phyloP scores from a whole-genome alignment of 805 yeast species.

The Candida jianshihensis region DNA sequence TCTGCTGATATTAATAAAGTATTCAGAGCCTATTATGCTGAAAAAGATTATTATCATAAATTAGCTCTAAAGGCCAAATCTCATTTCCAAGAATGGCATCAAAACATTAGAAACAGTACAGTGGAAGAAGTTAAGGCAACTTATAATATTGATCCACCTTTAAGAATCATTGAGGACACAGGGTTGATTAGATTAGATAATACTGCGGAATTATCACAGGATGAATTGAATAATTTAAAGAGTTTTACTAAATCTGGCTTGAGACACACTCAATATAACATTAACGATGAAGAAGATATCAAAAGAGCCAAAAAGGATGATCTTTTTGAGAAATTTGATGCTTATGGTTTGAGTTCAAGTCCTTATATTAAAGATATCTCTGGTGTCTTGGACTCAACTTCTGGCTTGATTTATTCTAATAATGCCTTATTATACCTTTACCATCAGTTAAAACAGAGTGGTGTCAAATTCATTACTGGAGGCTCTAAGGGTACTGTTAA shows the following conservation, averaged over 20 bases:
- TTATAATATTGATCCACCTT: constrained; percentile 9
- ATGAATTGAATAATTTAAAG: constrained; percentile 15
- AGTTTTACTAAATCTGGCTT: constrained; percentile 23
- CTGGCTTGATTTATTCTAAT: constrained; percentile 29
- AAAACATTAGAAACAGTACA: constrained; percentile 2
- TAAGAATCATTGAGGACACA: constrained; percentile 9
- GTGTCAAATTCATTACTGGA: constrained; percentile 29
- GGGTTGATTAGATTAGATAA: constrained; percentile 11
- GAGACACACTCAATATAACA: constrained; percentile 23
- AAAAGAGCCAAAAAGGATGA: constrained; percentile 25
- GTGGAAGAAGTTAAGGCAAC: constrained; percentile 9
- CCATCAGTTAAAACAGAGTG: constrained; percentile 21
- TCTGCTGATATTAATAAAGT: constrained; percentile 35
- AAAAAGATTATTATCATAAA: constrained; percentile 27
- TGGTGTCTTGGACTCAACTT: constrained; percentile 25
- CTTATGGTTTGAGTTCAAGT: background rate
- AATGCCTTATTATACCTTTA: constrained; percentile 26
- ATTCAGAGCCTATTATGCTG: constrained; percentile 32
- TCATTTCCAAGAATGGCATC: constrained; percentile 11
- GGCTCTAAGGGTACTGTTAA: constrained; percentile 24
- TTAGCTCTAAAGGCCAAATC: constrained; percentile 17
- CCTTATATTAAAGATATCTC: constrained; percentile 3
- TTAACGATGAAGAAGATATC: constrained; percentile 22
- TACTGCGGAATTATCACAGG: constrained; percentile 3
- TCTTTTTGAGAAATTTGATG: constrained; percentile 13